Base-by-base conservation (phyloP, 2,329 filamentous ascomycete genomes). In the Ascochyta fabae region DNA sequence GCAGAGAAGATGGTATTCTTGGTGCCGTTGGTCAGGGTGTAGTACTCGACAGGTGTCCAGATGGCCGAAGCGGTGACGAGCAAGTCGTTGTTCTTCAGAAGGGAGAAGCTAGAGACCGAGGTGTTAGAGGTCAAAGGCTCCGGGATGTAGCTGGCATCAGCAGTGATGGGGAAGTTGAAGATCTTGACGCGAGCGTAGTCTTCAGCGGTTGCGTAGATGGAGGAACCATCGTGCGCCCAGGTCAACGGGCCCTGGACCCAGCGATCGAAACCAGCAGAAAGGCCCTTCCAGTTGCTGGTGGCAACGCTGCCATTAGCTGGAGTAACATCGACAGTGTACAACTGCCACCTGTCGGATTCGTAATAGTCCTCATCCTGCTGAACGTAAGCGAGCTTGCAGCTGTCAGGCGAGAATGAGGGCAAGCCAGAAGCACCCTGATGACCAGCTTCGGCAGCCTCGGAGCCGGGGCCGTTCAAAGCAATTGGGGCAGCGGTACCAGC, bases 311-410 rank as follows among this genome's bases (percentile, higher is more conserved):
- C 59, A 19, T 59, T 60, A 26, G 62, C 49, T 10, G 53, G 56
- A 36, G 53, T 62, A 41, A 75, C 60, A 48, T 74, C 72, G 26
- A 72, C 60, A 29, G 66, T 65, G 62, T 75, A 75, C 7, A 75
- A 59, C 42, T 86, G 82, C 48, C 86, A 82, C 70, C 88, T 88
- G 77, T 96, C 92, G n/a, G 88, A 86, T 76, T 97, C 92, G 71
- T 96, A 96, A 62, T 72, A 73, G 42, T 73, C 69, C 29, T 88
- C 86, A 51, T 85, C 82, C 59, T 84, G 83, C 62, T 86, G 84
- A 89, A 95, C 93, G 73, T 95, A 96, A 5, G 86, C 90, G 31
- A 95, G 80, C 57, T 84, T 84, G 41, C 79, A 83, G 24, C 90
- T 89, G 66, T 90, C 84, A 2, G 86, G 86, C 3, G 91, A 93